phyloP scores from a whole-genome alignment of 2,329 filamentous ascomycete species.

The Trichophyton benhamiae region DNA sequence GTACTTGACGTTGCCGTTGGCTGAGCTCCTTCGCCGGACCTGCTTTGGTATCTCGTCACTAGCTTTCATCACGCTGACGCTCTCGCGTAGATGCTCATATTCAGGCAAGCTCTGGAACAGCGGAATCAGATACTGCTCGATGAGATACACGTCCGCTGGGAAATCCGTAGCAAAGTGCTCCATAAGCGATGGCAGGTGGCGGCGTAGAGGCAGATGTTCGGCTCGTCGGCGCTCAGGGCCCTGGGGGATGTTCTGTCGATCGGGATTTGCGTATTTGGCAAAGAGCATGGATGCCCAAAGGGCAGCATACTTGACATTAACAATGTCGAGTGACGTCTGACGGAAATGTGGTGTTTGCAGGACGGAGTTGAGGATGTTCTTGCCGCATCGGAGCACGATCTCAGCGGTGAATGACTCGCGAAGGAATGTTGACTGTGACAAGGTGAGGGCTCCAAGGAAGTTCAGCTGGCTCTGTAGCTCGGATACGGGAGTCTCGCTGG shows the following conservation, averaged over 20 bases:
- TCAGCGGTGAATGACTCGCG: slow-evolving; percentile 51
- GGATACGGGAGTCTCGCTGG: slow-evolving; percentile 51
- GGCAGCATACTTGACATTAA: slow-evolving; percentile 56
- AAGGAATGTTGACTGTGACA: slow-evolving; percentile 42
- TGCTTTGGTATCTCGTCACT: slow-evolving; percentile 45
- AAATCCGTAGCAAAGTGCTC: slow-evolving; percentile 53
- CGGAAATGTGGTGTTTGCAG: slow-evolving; percentile 37
- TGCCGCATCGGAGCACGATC: slow-evolving; percentile 61
- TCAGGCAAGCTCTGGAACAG: slow-evolving; percentile 43
- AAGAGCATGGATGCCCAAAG: slow-evolving; percentile 58
- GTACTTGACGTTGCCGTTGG: slow-evolving; percentile 45
- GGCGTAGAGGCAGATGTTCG: slow-evolving; percentile 42
- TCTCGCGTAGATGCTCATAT: slow-evolving; percentile 42
- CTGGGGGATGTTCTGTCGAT: slow-evolving; percentile 1
- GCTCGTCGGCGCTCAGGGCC: slow-evolving; percentile 21
- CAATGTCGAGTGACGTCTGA: slow-evolving; percentile 39
- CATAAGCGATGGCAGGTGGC: slow-evolving; percentile 52
- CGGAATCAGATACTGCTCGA: slow-evolving; percentile 56
- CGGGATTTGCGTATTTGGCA: slow-evolving; percentile 20
- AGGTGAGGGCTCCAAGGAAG: slow-evolving; percentile 35
- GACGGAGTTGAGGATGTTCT: slow-evolving; percentile 68
- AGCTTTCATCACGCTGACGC: slow-evolving; percentile 44
- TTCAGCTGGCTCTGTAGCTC: slow-evolving; percentile 50
- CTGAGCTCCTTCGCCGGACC: slow-evolving; percentile 24
- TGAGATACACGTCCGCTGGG: slow-evolving; percentile 58